phyloP scores from a whole-genome alignment of 2,329 filamentous ascomycete species.

The Trichoderma atrobrunneum region DNA sequence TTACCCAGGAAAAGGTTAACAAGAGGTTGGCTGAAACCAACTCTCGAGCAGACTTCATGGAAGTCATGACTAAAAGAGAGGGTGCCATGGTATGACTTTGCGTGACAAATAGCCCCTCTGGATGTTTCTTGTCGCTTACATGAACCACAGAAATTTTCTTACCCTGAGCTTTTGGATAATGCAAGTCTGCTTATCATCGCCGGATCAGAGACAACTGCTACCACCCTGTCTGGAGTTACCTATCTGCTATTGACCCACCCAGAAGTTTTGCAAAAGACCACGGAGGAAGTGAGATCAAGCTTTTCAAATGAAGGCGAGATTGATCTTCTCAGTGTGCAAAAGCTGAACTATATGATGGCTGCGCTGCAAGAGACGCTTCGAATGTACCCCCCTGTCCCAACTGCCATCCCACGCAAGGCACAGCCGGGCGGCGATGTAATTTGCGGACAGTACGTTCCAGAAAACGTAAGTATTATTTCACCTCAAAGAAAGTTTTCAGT shows the following conservation, averaged over 20 bases:
- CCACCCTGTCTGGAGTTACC: conserved; percentile 27
- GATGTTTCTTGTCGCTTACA: background rate
- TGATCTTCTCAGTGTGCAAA: conserved; percentile 14
- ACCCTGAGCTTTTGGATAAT: background rate
- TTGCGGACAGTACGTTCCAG: conserved; percentile 31
- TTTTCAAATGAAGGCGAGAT: conserved; percentile 22
- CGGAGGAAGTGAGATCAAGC: conserved; percentile 30
- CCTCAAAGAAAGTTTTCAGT: fast-evolving
- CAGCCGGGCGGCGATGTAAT: conserved; percentile 31
- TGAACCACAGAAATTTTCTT: background rate
- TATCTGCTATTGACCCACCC: conserved; percentile 33
- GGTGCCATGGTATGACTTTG: background rate
- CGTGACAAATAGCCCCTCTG: too few relatives aligned
- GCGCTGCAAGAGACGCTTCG: conserved; percentile 50
- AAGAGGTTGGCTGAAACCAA: background rate
- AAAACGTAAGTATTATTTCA: conserved; percentile 27
- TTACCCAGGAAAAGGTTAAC: conserved; percentile 5
- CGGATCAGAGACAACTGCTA: conserved; percentile 35
- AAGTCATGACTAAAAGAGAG: background rate
- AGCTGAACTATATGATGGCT: conserved; percentile 45
- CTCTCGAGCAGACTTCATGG: conserved; percentile 1
- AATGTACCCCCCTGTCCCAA: conserved; percentile 43
- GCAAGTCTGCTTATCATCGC: conserved; percentile 26
- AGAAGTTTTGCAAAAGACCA: conserved; percentile 30
- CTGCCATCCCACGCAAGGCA: conserved; percentile 35